Percentiles rank a stretch among this genome's conserved stretches.
Evolutionary conservation across 345 rosid genomes (phyloP).

Genomic region (Gossypium sturtianum): DNA sequence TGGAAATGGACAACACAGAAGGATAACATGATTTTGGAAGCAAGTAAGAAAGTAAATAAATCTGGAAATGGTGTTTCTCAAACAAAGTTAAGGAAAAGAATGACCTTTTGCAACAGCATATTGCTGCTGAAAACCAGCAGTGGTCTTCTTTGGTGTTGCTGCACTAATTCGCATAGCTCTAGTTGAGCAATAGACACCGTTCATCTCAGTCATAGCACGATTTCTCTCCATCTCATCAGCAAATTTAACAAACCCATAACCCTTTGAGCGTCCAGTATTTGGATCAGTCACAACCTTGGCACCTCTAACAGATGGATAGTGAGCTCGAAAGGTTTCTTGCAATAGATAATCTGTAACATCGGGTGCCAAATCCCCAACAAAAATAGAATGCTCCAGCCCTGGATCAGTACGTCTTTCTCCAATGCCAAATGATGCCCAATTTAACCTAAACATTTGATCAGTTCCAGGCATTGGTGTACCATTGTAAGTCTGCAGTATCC

Average conservation of each 20-base stretch:
- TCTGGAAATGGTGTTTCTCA: not conserved
- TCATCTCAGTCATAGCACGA: slow-evolving; percentile 92
- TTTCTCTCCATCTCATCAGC: slow-evolving; percentile 86
- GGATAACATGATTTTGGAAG: not conserved
- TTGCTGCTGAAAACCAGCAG: slow-evolving; percentile 59
- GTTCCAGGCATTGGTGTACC: slow-evolving; percentile 92
- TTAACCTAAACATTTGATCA: slow-evolving; percentile 71
- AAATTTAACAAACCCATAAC: slow-evolving; percentile 94
- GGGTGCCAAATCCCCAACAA: slow-evolving; percentile 94
- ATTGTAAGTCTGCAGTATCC: slow-evolving; percentile 71
- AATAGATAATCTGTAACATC: slow-evolving; percentile 90
- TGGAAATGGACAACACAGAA: not conserved
- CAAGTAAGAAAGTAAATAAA: not conserved
- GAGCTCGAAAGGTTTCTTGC: slow-evolving; percentile 85
- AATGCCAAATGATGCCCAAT: slow-evolving; percentile 96
- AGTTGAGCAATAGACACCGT: slow-evolving; percentile 83
- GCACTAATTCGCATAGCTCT: slow-evolving; percentile 92
- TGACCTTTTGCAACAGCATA: slow-evolving; percentile 54
- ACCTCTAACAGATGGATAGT: slow-evolving; percentile 84
- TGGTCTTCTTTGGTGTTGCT: slow-evolving; percentile 76
- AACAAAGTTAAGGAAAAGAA: not conserved
- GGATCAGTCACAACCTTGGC: slow-evolving; percentile 99
- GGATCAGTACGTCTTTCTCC: slow-evolving; percentile 84
- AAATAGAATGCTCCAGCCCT: slow-evolving; percentile 93
- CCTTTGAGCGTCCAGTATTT: slow-evolving; percentile 93